Base-by-base conservation (phyloP, 2,329 filamentous ascomycete genomes). In the Rutstroemia sp. region DNA sequence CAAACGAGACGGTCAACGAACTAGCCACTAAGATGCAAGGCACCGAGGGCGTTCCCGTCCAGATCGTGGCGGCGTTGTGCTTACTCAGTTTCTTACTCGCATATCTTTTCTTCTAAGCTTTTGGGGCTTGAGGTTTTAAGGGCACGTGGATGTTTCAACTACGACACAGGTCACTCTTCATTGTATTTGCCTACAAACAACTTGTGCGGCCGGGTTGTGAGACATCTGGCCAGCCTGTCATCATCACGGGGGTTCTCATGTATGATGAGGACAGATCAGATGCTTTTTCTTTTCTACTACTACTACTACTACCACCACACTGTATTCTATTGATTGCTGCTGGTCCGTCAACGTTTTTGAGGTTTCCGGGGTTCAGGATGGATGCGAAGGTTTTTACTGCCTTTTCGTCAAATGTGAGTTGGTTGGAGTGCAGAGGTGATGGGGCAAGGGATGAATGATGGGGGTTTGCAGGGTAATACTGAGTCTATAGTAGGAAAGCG, bases 71-170 rank as follows among this genome's bases (percentile, higher is more conserved):
- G 21, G 77, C 83, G 21, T 76, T 99, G 45, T 96, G 92, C 70
- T 77, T 99, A 66, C 67, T 95, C 61, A 92, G 89, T 77, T 99
- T 99, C 76, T 74, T 99, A 69, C 81, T 97, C 65, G 94, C 91
- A 55, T 99, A 96, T 75, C 83, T 97, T 73, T 91, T 99, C 78
- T 99, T 99, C 74, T 99, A 84, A 78, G 39, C 39, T 17, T 17
- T 42, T 17, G 5, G 1, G 39, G n/a, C 19, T 42, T 42, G 16
- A 34, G 9, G 30, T 34, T 34, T 10, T 9, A 12, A 12, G 30
- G 30, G 30, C 30, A 34, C 10, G 30, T 4, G 30, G 30, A 34
- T 34, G 30, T 34, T 34, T 34, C 30, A 34, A 10, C 30, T 34
- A 34, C 30, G 30, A 34, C 30, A 34, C 30, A 19, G 2, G 38